Evolutionary conservation across 257 asterid species (phyloP), one percentile per base, ranked within the genome.

Genomic region (Marsdenia floribunda): DNA sequence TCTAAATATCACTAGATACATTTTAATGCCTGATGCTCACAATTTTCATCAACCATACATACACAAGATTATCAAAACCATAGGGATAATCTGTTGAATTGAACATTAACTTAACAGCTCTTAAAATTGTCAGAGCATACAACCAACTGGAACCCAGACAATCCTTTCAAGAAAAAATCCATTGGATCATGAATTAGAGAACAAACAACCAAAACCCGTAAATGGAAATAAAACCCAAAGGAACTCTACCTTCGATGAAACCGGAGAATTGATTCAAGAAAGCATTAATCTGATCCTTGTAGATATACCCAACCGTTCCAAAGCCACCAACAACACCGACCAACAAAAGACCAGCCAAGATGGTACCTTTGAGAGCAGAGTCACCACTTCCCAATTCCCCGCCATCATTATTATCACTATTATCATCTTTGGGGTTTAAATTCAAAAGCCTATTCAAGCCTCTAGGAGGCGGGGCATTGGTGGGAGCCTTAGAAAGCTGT

Each of bases 221-320:
- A 40, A 57, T 22, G 55, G 37, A 18, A 22, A 71, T 22, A 4
- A 44, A 75, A 42, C 42, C 14, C 26, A 8, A 54, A 16, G 65
- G 86, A 88, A 53, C 83, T 68, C 83, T 82, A 83, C 87, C 87
- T 81, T 81, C 97, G 75, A 93, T 86, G 80, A 90, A 79, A 72
- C 83, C 90, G 33, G 97, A 85, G 74, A 93, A 87, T 75, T 93
- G 96, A 76, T 81, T 83, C 90, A 95, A 88, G 83, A 92, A 88
- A 73, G 79, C 87, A 83, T 90, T 95, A 82, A 95, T 86, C 90
- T 92, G 99, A 52, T 95, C 98, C 85, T 75, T 89, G 81, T 90
- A 94, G 3, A 90, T 50, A 79, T 90, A 94, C 19, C 99, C 97
- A 77, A 84, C 87, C 38, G 88, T 59, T 40, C 97, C 99, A 73